Percentiles rank a stretch among this genome's conserved stretches.
These are phyloP conservation scores for Pilobolus umbonatus DNA, from an alignment of 192 early-diverging fungal species.

Conservation along the genomic window DNA sequence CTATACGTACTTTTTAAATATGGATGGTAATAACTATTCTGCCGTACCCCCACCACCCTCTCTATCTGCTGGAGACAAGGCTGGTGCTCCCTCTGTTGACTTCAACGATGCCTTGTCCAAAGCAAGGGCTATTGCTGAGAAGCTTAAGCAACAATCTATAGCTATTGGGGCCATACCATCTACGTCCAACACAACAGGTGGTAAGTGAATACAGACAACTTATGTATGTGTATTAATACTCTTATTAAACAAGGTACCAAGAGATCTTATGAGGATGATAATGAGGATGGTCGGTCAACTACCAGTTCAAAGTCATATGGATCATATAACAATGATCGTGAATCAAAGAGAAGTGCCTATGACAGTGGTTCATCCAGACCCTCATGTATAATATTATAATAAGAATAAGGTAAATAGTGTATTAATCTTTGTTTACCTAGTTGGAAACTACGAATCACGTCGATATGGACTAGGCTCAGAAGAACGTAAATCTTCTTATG, in stretches of 20 bases:
- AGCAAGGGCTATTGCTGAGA: conserved; percentile 75
- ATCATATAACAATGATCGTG: conserved; percentile 26
- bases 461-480: conserved; percentile 38
- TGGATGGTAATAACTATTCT: conserved; percentile 35
- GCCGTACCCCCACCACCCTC: conserved; percentile 37
- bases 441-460: conserved; percentile 20
- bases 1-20: too few species aligned
- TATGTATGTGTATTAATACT: conserved; percentile 29
- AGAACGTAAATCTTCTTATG: conserved; percentile 25
- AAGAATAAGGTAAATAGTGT: not conserved
- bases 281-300: conserved; percentile 9
- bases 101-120: conserved; percentile 66
- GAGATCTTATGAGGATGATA: conserved; percentile 25
- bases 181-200: too few species aligned
- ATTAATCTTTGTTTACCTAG: not conserved
- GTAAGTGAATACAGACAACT: too few species aligned
- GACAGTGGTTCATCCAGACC: conserved; percentile 28
- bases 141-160: conserved; percentile 44
- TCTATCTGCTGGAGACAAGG: conserved; percentile 16
- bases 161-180: conserved; percentile 19
- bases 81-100: conserved; percentile 42
- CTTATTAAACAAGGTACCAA: conserved; percentile 25
- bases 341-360: conserved; percentile 38
- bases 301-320: conserved; percentile 3
- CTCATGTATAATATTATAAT: conserved; percentile 1